Evolutionary conservation across 306 rosid species (phyloP).

Genomic region (Carpinus fangiana): DNA sequence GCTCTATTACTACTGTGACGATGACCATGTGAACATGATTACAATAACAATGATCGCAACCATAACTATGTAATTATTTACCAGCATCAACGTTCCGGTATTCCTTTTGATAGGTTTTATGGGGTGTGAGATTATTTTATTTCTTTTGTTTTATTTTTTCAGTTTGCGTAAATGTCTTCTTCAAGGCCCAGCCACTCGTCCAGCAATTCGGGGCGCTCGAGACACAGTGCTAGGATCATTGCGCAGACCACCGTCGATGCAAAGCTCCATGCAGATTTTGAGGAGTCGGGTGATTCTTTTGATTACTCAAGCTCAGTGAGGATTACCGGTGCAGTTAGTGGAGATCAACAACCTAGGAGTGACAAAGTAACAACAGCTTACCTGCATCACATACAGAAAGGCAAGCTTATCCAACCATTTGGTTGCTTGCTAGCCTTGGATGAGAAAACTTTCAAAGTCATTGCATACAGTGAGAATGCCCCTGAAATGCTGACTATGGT

Average conservation of each 20-base stretch:
- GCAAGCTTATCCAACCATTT: conserved; percentile 86
- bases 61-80: neutral
- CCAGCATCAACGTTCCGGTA: conserved; percentile 1
- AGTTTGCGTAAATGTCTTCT: conserved; percentile 68
- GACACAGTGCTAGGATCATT: conserved; percentile 68
- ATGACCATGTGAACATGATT: neutral
- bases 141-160: conserved; percentile 16
- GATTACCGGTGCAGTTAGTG: conserved; percentile 36
- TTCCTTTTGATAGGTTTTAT: conserved; percentile 3
- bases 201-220: conserved; percentile 74
- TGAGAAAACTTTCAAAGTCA: conserved; percentile 83
- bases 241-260: conserved; percentile 96
- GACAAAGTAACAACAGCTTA: conserved; percentile 84
- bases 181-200: conserved; percentile 83
- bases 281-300: conserved; percentile 81
- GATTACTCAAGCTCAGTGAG: conserved; percentile 91
- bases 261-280: conserved; percentile 83
- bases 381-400: conserved; percentile 84
- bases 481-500: conserved; percentile 91
- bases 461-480: conserved; percentile 95
- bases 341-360: conserved; percentile 61
- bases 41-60: conserved; percentile 2
- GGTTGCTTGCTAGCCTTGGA: conserved; percentile 91
- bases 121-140: conserved; percentile 14
- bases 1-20: neutral